Evolutionary conservation across 495 filamentous ascomycete species (phyloP), one percentile per base, ranked within the genome.

Genomic region (Delitschia confertaspora): DNA sequence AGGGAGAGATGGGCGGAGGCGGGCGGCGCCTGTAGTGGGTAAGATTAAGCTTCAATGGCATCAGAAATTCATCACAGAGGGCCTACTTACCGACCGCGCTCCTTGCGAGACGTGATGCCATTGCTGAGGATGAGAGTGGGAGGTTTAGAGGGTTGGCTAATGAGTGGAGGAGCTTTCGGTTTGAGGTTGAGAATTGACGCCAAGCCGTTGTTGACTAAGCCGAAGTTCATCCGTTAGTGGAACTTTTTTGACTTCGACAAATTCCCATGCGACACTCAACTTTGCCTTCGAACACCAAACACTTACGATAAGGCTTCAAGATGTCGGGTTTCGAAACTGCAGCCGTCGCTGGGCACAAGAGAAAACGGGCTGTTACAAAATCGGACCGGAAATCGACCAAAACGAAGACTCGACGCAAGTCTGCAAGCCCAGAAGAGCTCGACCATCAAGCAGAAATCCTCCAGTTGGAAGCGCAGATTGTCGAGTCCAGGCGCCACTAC

Each of bases 21-120:
- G 85, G 72, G 85, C 74, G 61, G 87, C 89, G 72, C 85, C 91
- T 95, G 56, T 47, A 46, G 42, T 34, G 17, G 20, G 51, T 65
- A 34, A 65, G 50, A 29, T 42, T 13, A 25, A 11, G 34, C 47
- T 37, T 27, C 55, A 58, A 58, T 58, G 46, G 55, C 55, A 42
- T 38, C 21, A 21, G 14, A 42, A 37, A 6, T n/a, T 16, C 2
- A 22, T 45, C 29, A n/a, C 10, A 27, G 25, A 24, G 34, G 17
- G 10, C 24, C 6, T 39, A 75, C 86, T 70, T 78, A 94, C 88
- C 85, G 68, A 87, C 68, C 69, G 85, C 85, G 74, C 75, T 85
- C 76, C 82, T 84, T 76, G 82, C 84, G 68, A 95, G 72, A 72
- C 87, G 84, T 65, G 86, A 91, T 74, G 86, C 87, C 88, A 95